Percentiles rank a stretch among this genome's conserved stretches.
Evolutionary conservation across 352 stramenopile species (phyloP).

Genomic region (Phytopythium vexans): DNA sequence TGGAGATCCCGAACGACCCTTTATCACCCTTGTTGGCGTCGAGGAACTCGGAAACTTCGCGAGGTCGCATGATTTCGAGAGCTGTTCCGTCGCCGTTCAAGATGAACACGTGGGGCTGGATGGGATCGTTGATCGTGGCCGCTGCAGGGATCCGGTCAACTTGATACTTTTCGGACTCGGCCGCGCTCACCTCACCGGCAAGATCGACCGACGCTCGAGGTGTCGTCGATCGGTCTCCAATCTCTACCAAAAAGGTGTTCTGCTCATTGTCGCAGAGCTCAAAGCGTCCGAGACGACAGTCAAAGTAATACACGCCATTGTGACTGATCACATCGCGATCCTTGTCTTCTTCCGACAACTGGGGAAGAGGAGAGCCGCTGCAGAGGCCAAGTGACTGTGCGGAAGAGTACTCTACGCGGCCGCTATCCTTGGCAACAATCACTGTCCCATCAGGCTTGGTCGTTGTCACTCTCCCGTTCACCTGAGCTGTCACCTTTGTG

Average conservation of each 20-base stretch:
- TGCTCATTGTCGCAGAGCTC: slow-evolving; percentile 69
- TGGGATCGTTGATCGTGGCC: slow-evolving; percentile 73
- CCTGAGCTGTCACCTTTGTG: slow-evolving; percentile 69
- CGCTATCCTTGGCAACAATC: slow-evolving; percentile 69
- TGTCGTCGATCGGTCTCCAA: slow-evolving; percentile 1
- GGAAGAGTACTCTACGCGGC: slow-evolving; percentile 52
- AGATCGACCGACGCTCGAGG: slow-evolving; percentile 43
- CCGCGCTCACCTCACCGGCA: slow-evolving; percentile 52
- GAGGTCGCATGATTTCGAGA: slow-evolving; percentile 48
- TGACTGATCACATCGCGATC: slow-evolving; percentile 55
- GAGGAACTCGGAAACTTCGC: slow-evolving; percentile 36
- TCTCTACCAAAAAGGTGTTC: slow-evolving; percentile 55
- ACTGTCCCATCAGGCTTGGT: slow-evolving; percentile 39
- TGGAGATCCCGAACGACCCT: slow-evolving; percentile 14
- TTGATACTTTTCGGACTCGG: slow-evolving; percentile 42
- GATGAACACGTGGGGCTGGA: slow-evolving; percentile 68
- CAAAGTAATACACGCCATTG: slow-evolving; percentile 76
- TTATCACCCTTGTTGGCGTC: not conserved
- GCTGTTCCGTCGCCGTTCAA: slow-evolving; percentile 74
- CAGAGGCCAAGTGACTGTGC: not conserved
- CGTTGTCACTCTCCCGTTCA: slow-evolving; percentile 61
- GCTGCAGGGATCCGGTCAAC: slow-evolving; percentile 48
- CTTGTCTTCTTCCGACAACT: slow-evolving; percentile 36
- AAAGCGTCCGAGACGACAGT: slow-evolving; percentile 44
- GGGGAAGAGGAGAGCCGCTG: not conserved